Conservation (phyloP, 1,139 yeast genomes). For the Arxiozyma bovina region DNA sequence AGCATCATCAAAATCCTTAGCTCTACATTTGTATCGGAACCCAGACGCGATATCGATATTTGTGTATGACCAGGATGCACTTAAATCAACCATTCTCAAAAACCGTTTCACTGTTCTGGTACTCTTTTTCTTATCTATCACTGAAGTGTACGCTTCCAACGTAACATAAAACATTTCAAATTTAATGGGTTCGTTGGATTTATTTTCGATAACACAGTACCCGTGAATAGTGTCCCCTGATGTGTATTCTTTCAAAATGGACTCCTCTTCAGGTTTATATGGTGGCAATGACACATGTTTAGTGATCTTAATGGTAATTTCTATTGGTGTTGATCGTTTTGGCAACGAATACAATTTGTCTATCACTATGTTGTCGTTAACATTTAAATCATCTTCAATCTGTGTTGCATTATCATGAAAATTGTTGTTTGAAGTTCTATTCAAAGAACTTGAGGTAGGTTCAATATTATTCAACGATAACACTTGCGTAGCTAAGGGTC, state of each 20-base stretch:
- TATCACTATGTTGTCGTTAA: conserved; percentile 27
- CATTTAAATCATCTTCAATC: conserved; percentile 24
- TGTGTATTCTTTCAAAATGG: conserved; percentile 39
- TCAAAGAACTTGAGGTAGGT: background rate
- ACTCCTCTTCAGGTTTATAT: conserved; percentile 30
- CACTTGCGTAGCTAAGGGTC: conserved; percentile 20
- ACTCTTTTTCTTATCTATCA: conserved; percentile 25
- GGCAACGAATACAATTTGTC: conserved; percentile 35
- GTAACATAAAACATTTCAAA: conserved; percentile 54
- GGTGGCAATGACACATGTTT: conserved; percentile 31
- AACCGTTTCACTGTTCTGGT: conserved; percentile 32
- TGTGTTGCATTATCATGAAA: background rate
- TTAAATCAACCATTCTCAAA: conserved; percentile 37
- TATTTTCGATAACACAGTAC: conserved; percentile 41
- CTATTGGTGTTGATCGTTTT: conserved; percentile 26
- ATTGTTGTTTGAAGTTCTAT: background rate
- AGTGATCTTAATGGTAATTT: conserved; percentile 33
- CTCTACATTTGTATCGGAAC: conserved; percentile 39
- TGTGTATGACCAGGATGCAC: conserved; percentile 38
- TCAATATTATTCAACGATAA: conserved; percentile 4
- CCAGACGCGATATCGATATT: conserved; percentile 37
- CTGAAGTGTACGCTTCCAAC: conserved; percentile 41
- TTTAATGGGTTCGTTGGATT: conserved; percentile 35
- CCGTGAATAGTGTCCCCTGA: conserved; percentile 52
- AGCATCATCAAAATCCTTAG: conserved; percentile 43